Evolutionary conservation across 2,329 filamentous ascomycete species (phyloP).

Genomic region (Helotiales sp.): DNA sequence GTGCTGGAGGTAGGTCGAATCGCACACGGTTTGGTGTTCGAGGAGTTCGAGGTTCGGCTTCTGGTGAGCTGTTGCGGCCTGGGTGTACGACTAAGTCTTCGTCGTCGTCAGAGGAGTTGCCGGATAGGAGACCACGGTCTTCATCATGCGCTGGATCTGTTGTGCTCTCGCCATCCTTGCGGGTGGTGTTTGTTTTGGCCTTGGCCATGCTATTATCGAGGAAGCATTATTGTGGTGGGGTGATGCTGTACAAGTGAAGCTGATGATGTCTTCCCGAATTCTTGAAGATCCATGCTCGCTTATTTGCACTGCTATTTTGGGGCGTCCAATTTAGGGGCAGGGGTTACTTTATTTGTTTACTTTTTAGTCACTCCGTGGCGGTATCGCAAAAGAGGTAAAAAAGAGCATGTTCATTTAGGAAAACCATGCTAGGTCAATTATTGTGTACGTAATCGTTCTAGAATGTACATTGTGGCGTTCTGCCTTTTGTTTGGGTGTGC

Average conservation of each 20-base stretch:
- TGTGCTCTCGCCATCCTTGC: conserved; percentile 35
- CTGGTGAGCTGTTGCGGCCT: conserved; percentile 23
- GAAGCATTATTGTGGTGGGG: conserved; percentile 44
- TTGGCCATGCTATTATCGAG: conserved; percentile 51
- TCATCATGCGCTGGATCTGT: conserved; percentile 43
- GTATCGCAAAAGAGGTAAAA: neutral
- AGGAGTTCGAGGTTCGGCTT: conserved; percentile 36
- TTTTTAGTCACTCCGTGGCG: neutral
- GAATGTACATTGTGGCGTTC: conserved; percentile 12
- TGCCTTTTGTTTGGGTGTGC: conserved; percentile 8
- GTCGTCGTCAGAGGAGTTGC: conserved; percentile 38
- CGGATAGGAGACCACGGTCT: conserved; percentile 47
- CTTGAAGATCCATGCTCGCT: conserved; percentile 28
- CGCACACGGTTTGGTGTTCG: conserved; percentile 44
- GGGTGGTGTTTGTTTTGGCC: conserved; percentile 45
- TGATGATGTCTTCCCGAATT: conserved; percentile 10
- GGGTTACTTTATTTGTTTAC: neutral
- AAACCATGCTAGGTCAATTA: conserved; percentile 10
- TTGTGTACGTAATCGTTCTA: conserved; percentile 2
- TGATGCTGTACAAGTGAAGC: conserved; percentile 13
- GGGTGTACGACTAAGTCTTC: conserved; percentile 41
- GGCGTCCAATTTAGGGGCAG: conserved; percentile 8
- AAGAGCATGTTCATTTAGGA: neutral
- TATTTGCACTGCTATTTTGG: conserved; percentile 19
- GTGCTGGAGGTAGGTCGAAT: conserved; percentile 42